Evolutionary conservation across 495 filamentous ascomycete species (phyloP), one percentile per base, ranked within the genome.

Genomic region (Penicillium longicatenatum): DNA sequence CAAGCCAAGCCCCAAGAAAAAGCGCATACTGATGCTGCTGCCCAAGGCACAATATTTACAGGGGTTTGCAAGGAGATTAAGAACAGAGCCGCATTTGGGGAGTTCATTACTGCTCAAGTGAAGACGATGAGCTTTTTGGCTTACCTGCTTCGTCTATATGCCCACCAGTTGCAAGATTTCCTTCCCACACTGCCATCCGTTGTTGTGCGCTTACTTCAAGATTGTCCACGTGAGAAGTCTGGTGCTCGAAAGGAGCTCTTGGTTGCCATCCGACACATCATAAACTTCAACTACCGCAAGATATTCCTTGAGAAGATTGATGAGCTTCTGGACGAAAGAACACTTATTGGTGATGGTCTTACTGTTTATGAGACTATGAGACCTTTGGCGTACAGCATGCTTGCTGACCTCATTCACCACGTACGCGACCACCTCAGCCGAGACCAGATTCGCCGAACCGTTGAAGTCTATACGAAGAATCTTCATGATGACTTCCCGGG

Each of bases 51-150:
- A 31, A 89, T 95, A 2, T 97, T 97, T 63, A 95, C 91, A 0
- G 95, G 94, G 6, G 91, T 99, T 26, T 94, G 90, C 75, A 89
- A 89, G 35, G 91, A 93, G 55, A 97, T 99, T 61, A 92, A 91
- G 73, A 96, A 97, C 64, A 79, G 94, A 20, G 87, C 89, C 19
- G 95, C 93, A 6, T 99, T 97, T 76, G 95, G 95, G 2, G 95
- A 99, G 57, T 93, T 99, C 57, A 93, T 99, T 52, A 97, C 91
- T 0, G 92, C 92, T 1, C 95, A 99, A 72, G 94, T 99, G 43
- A 99, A 99, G 81, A 98, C 94, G 0, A 98, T 99, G 95, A 96
- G 91, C 62, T 99, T 99, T 66, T 73, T 99, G 61, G 95, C 95
- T 1, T 99, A 98, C 70, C 76, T 99, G 5, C 81, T 99, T 24